phyloP scores from a whole-genome alignment of 2,329 filamentous ascomycete species.

The Penicillium sp. region DNA sequence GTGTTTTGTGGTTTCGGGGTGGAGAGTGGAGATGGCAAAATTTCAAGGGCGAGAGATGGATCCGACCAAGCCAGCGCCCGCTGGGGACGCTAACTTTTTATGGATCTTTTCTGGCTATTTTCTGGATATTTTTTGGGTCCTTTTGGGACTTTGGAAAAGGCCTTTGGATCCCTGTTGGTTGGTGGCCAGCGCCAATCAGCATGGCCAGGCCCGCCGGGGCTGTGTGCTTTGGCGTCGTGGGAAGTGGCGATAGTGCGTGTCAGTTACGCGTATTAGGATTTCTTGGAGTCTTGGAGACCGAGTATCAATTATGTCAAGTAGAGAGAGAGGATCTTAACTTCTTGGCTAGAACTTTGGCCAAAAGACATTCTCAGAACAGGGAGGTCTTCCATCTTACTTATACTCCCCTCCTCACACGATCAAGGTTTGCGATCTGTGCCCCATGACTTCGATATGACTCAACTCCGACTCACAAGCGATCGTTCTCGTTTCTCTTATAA shows the following conservation, averaged over 20 bases:
- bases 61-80: not conserved
- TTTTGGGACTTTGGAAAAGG: not conserved
- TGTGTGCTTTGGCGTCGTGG: slow-evolving; percentile 9
- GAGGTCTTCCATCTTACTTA: not conserved
- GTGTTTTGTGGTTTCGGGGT: slow-evolving; percentile 1
- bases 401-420: not conserved
- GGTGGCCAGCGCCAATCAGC: slow-evolving; percentile 1
- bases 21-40: not conserved
- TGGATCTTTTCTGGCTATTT: not conserved
- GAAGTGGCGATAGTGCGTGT: slow-evolving; percentile 10
- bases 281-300: not conserved
- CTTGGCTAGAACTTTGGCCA: no score
- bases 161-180: not conserved
- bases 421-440: not conserved
- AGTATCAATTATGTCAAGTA: not conserved
- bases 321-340: not conserved
- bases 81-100: not conserved
- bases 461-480: not conserved
- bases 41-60: slow-evolving; percentile 6
- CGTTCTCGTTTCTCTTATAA: not conserved
- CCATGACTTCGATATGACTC: not conserved
- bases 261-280: slow-evolving; percentile 16
- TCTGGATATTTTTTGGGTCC: not conserved
- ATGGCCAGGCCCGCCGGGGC: not conserved
- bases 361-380: no score